Evolutionary conservation across 2,329 filamentous ascomycete genomes (phyloP), one percentile per base, ranked within the genome.

Genomic region (Ophiocordyceps camponoti-rufipedis): DNA sequence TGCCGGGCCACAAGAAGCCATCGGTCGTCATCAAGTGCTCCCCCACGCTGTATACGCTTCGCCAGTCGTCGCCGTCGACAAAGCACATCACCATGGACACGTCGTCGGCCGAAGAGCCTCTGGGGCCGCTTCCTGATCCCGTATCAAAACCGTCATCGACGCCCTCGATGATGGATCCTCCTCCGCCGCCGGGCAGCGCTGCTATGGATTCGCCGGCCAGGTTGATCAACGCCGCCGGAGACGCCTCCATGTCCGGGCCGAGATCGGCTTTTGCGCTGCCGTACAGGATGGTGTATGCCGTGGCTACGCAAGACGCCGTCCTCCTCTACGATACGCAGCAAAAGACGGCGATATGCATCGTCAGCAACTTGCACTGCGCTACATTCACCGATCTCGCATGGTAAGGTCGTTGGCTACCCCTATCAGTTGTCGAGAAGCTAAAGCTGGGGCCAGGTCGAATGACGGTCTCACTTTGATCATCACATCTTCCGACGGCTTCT

Each of bases 401-500:
- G 91, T 94, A n/a, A 18, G 23, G 23, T 5, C 23, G 1, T 32
- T 32, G 13, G 12, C 13, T 5, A 11, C 5, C 41, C 14, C 23
- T 14, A 16, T 16, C 5, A 8, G 4, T 16, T 5, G 14, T 8
- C 12, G 41, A 13, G 16, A 13, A 28, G 6, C 12, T 43, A 46
- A 28, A 48, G 31, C 42, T 50, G 57, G 47, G 33, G 9, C 28
- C 45, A 69, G 68, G 68, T 69, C 70, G 41, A 69, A 60, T 45
- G 70, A 74, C 47, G 71, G 71, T 32, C 54, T 63, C 29, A 70
- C 68, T 1, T 68, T 98, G 19, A 71, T 98, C 44, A 93, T 98
- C 66, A 91, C 87, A n/a, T 98, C 91, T 0, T 95, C 91, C 0
- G 91, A 98, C 61, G 91, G 91, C 0, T 98, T 96, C 66, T 98